These are phyloP conservation scores for Albifimbria verrucaria DNA, from an alignment of 2,329 filamentous ascomycete species.

Conservation along the genomic window DNA sequence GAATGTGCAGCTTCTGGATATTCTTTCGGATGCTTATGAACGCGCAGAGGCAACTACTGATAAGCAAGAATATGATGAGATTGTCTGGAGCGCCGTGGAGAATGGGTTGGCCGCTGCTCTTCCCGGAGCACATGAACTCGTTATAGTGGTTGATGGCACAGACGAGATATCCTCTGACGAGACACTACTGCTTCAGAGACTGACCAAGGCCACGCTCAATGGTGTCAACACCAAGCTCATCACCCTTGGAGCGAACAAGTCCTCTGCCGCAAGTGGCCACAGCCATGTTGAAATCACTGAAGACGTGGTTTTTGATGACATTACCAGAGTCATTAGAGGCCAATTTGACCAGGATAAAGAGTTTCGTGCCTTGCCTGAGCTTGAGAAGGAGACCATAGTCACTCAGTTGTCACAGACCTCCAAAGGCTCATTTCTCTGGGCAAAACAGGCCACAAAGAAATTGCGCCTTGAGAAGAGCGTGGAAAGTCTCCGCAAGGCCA, in stretches of 20 bases:
- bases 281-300: neutral
- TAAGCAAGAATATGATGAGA: conserved; percentile 27
- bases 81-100: conserved; percentile 30
- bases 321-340: conserved; percentile 2
- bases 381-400: conserved; percentile 28
- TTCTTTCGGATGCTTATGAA: conserved; percentile 27
- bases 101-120: conserved; percentile 23
- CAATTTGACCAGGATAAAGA: conserved; percentile 18
- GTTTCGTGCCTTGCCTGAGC: conserved; percentile 22
- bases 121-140: conserved; percentile 27
- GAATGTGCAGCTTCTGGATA: conserved; percentile 32
- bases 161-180: conserved; percentile 31
- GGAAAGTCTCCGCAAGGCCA: conserved; percentile 21
- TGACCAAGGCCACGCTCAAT: conserved; percentile 14
- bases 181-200: conserved; percentile 20
- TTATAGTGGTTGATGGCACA: conserved; percentile 34
- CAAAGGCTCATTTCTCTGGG: conserved; percentile 34
- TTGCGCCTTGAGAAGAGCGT: conserved; percentile 21
- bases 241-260: neutral
- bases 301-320: conserved; percentile 1
- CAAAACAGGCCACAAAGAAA: conserved; percentile 29
- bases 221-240: conserved; percentile 12
- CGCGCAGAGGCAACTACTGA: conserved; percentile 17
- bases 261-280: neutral
- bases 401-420: conserved; percentile 28